These are phyloP conservation scores for Mycosarcoma maydis DNA, from an alignment of 1,284 basidiomycete species.

Conservation along the genomic window DNA sequence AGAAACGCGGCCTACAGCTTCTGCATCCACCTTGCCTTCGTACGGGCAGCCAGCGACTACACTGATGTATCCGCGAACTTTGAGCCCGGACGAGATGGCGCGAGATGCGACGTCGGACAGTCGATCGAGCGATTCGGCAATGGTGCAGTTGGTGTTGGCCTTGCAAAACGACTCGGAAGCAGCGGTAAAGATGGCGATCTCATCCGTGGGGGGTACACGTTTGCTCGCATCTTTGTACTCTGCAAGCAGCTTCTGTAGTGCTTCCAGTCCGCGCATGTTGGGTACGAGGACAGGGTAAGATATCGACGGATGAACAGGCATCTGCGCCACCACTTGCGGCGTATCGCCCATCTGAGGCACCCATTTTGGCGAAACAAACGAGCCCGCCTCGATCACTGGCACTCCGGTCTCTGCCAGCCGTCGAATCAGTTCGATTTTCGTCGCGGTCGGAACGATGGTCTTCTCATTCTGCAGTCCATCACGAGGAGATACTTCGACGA, in stretches of 20 bases:
- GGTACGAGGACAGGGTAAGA: slow-evolving; percentile 87
- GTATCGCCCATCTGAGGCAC: slow-evolving; percentile 72
- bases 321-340: slow-evolving; percentile 71
- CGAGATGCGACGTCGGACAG: slow-evolving; percentile 75
- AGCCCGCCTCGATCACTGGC: slow-evolving; percentile 83
- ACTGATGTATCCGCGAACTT: slow-evolving; percentile 83
- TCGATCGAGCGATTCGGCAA: slow-evolving; percentile 77
- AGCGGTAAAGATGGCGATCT: slow-evolving; percentile 88
- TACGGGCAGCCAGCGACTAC: slow-evolving; percentile 84
- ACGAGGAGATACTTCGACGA: slow-evolving; percentile 90
- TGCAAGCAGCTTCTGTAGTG: slow-evolving; percentile 33
- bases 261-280: slow-evolving; percentile 75
- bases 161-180: slow-evolving; percentile 84
- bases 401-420: slow-evolving; percentile 78
- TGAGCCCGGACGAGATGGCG: slow-evolving; percentile 75
- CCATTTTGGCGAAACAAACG: slow-evolving; percentile 84
- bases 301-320: slow-evolving; percentile 72
- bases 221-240: not conserved
- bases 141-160: slow-evolving; percentile 84
- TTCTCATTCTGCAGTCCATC: slow-evolving; percentile 95
- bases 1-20: slow-evolving; percentile 77
- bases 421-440: slow-evolving; percentile 85
- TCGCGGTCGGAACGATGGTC: slow-evolving; percentile 75
- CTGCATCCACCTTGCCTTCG: slow-evolving; percentile 78
- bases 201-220: slow-evolving; percentile 72